phyloP scores from a whole-genome alignment of 306 rosid genomes.

The Hippophae rhamnoides region DNA sequence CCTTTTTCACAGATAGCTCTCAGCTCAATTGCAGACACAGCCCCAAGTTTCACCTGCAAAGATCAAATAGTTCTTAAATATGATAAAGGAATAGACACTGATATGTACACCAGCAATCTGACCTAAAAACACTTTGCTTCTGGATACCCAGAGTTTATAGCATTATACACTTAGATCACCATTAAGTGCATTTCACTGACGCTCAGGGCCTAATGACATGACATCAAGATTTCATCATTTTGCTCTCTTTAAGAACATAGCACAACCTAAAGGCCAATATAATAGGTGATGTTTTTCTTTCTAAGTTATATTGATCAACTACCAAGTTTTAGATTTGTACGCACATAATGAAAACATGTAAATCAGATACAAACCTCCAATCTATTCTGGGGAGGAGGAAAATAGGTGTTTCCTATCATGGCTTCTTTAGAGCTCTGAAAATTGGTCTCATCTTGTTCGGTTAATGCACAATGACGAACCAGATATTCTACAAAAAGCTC shows the following conservation, averaged over 20 bases:
- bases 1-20: slow-evolving; percentile 84
- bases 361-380: slow-evolving; percentile 47
- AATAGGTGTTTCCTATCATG: slow-evolving; percentile 24
- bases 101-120: slow-evolving; percentile 1
- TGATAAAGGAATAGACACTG: neutral
- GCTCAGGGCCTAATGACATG: too few relatives aligned
- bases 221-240: neutral
- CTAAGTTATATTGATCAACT: too few relatives aligned
- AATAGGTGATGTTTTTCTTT: neutral
- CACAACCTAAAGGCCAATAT: slow-evolving; percentile 5
- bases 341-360: neutral
- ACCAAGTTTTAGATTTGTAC: too few relatives aligned
- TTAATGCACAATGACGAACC: slow-evolving; percentile 72
- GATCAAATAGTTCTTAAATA: slow-evolving; percentile 13
- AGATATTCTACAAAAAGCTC: slow-evolving; percentile 87
- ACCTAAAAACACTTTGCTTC: neutral
- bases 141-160: too few relatives aligned
- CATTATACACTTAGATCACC: neutral
- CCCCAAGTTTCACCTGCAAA: slow-evolving; percentile 66
- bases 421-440: slow-evolving; percentile 37
- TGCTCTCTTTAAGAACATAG: neutral
- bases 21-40: slow-evolving; percentile 49
- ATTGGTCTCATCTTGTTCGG: slow-evolving; percentile 39
- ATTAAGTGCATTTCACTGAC: too few relatives aligned
- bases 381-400: slow-evolving; percentile 47